Evolutionary conservation across 169 alveolate species (phyloP).

Genomic region (Cryptosporidium parvum): DNA sequence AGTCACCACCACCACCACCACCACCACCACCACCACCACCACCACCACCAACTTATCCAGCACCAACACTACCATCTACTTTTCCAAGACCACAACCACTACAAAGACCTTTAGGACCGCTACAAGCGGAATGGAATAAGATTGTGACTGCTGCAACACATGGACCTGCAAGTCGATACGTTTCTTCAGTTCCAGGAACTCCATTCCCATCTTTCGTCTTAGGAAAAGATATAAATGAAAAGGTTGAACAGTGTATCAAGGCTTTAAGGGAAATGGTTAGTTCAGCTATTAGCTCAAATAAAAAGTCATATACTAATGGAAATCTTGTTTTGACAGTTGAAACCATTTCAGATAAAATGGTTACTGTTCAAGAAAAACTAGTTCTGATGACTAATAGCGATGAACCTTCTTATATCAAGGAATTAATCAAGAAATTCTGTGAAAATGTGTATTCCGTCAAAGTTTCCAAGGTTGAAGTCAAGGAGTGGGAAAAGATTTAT

Average conservation of each 20-base stretch:
- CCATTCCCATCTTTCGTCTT: constrained; percentile 30
- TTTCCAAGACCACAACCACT: not conserved
- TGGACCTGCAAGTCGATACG: constrained; percentile 11
- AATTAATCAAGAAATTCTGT: constrained; percentile 18
- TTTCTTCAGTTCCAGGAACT: constrained; percentile 22
- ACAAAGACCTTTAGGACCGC: not conserved
- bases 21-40: not conserved
- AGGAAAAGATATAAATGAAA: constrained; percentile 21
- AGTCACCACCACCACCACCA: too few species aligned
- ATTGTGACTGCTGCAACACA: not conserved
- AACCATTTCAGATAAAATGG: not conserved
- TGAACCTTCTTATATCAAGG: not conserved
- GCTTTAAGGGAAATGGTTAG: constrained; percentile 32
- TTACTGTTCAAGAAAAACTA: not conserved
- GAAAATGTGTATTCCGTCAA: not conserved
- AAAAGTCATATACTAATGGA: not conserved
- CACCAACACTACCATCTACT: not conserved
- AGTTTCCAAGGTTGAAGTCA: not conserved
- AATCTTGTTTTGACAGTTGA: constrained; percentile 1
- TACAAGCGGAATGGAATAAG: not conserved
- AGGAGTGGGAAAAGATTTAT: constrained; percentile 20
- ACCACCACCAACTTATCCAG: not conserved
- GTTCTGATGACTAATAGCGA: not conserved
- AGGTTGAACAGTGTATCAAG: constrained; percentile 21
- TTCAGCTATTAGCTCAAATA: not conserved